Conservation (phyloP, 495 filamentous ascomycete genomes). For the Sordaria brevicollis region DNA sequence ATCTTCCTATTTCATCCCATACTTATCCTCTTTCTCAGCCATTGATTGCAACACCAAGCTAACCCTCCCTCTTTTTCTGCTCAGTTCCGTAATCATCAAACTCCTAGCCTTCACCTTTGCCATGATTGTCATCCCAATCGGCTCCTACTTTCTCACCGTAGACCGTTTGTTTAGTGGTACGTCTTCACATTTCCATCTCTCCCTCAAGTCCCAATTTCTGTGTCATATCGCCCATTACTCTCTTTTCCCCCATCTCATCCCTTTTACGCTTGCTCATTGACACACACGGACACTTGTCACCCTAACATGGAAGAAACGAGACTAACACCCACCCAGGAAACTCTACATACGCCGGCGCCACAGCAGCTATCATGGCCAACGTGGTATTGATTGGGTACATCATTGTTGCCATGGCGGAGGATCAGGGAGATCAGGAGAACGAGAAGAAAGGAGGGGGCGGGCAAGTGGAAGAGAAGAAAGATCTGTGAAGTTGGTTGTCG, state of each 20-base stretch:
- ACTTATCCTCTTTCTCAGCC: not conserved
- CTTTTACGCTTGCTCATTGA: not conserved
- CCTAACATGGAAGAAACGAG: not conserved
- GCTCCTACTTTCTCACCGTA: slow-evolving; percentile 74
- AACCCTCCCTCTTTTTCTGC: slow-evolving; percentile 2
- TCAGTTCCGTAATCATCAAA: slow-evolving; percentile 78
- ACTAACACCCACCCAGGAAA: slow-evolving; percentile 48
- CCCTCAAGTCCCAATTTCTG: not conserved
- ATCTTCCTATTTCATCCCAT: slow-evolving; percentile 21
- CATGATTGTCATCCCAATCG: slow-evolving; percentile 79
- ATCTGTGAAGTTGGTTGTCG: slow-evolving; percentile 24
- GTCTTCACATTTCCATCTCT: not conserved
- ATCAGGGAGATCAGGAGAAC: slow-evolving; percentile 55
- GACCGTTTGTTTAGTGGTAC: slow-evolving; percentile 69
- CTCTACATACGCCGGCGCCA: slow-evolving; percentile 71
- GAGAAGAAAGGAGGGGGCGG: slow-evolving; percentile 22
- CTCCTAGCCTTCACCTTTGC: slow-evolving; percentile 81
- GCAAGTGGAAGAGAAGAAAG: slow-evolving; percentile 49
- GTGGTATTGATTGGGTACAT: slow-evolving; percentile 85
- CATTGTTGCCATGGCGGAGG: slow-evolving; percentile 83
- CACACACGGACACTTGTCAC: too few relatives aligned
- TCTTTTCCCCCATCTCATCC: not conserved
- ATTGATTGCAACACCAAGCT: not conserved
- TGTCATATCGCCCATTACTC: not conserved
- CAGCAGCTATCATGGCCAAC: slow-evolving; percentile 84